Conservation (phyloP, 2,329 filamentous ascomycete genomes). For the Aspergillus pseudoterreus region DNA sequence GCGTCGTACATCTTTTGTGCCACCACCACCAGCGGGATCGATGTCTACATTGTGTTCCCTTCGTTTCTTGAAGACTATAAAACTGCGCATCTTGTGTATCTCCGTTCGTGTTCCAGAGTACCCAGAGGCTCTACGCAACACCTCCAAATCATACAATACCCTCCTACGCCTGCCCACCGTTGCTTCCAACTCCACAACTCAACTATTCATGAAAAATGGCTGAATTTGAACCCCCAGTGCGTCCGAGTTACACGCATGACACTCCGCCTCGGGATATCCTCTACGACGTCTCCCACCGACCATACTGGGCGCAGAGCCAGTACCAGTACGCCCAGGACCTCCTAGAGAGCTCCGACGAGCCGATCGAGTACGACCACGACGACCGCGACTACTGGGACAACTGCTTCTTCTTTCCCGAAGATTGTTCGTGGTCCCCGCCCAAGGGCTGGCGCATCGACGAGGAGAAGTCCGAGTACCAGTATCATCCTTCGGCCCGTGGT, state of each 20-base stretch:
- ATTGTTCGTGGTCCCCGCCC: slow-evolving; percentile 38
- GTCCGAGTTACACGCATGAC: slow-evolving; percentile 9
- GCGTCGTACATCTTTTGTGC: slow-evolving; percentile 13
- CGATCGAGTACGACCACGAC: slow-evolving; percentile 42
- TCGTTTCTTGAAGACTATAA: background rate
- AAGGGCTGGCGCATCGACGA: slow-evolving; percentile 27
- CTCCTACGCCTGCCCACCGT: background rate
- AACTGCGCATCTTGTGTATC: background rate
- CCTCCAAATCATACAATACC: no score
- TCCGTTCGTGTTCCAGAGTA: no score
- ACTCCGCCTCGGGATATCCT: slow-evolving; percentile 7
- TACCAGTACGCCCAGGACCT: slow-evolving; percentile 39
- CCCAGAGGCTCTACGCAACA: no score
- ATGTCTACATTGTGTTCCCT: background rate
- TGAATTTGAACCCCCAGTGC: slow-evolving; percentile 21
- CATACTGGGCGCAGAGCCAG: slow-evolving; percentile 38
- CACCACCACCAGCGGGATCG: background rate
- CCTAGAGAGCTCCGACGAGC: slow-evolving; percentile 37
- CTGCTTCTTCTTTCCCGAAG: slow-evolving; percentile 43
- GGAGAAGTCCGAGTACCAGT: slow-evolving; percentile 17
- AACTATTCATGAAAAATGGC: slow-evolving; percentile 14
- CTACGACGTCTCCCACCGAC: slow-evolving; percentile 25
- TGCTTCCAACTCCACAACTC: background rate
- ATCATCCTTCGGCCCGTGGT: slow-evolving; percentile 10
- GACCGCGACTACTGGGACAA: slow-evolving; percentile 42